Evolutionary conservation across 208 protist species (phyloP).

Genomic region (Trypanosoma avium): DNA sequence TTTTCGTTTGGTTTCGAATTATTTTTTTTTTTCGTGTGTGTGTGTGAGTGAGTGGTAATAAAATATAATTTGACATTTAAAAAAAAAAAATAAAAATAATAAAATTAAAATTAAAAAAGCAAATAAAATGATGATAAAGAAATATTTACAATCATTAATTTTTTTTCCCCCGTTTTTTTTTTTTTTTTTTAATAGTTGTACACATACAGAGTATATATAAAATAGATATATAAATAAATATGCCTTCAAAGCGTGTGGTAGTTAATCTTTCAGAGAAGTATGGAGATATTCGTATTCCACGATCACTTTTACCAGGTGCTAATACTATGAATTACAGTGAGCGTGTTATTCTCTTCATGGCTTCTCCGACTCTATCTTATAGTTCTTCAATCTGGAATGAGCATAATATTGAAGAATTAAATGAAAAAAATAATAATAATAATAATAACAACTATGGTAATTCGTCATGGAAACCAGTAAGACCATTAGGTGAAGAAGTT

Average conservation of each 20-base stretch:
- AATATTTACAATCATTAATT: too few species aligned
- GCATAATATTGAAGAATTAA: background rate
- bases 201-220: too few species aligned
- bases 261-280: slow-evolving; percentile 29
- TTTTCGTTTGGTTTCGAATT: slow-evolving; percentile 1
- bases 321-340: slow-evolving; percentile 19
- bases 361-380: background rate
- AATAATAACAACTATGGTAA: background rate
- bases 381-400: background rate
- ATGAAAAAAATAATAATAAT: background rate
- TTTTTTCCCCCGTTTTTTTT: too few species aligned
- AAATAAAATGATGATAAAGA: too few species aligned
- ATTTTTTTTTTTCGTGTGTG: background rate
- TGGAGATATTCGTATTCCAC: slow-evolving; percentile 26
- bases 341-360: slow-evolving; percentile 17
- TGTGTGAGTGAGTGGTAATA: background rate
- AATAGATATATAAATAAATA: too few species aligned
- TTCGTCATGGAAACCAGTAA: background rate
- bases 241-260: slow-evolving; percentile 17
- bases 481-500: slow-evolving; percentile 2
- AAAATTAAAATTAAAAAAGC: too few species aligned
- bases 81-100: too few species aligned
- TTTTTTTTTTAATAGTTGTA: too few species aligned
- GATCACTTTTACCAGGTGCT: slow-evolving; percentile 10
- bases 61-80: background rate